phyloP scores from a whole-genome alignment of 1,284 basidiomycete species.

The Ustilago vetiveriae region DNA sequence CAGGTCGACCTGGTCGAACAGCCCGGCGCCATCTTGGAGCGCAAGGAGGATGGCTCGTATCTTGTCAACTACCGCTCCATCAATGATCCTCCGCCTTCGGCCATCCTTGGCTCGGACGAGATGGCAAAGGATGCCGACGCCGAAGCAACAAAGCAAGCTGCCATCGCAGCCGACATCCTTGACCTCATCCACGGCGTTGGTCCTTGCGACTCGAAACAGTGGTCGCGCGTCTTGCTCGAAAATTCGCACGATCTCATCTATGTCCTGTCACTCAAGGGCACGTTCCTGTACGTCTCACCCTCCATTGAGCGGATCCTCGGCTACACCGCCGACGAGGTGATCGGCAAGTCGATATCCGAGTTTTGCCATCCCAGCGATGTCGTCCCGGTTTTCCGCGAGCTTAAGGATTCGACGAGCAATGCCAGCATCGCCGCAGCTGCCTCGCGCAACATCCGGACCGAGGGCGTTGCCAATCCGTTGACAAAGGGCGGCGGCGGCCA shows the following conservation, averaged over 20 bases:
- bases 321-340: slow-evolving; percentile 75
- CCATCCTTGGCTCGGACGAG: slow-evolving; percentile 30
- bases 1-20: slow-evolving; percentile 81
- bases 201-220: slow-evolving; percentile 50
- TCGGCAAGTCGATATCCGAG: slow-evolving; percentile 80
- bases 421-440: slow-evolving; percentile 63
- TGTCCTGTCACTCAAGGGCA: slow-evolving; percentile 91
- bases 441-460: slow-evolving; percentile 47
- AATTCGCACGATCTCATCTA: slow-evolving; percentile 78
- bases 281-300: slow-evolving; percentile 86
- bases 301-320: slow-evolving; percentile 61
- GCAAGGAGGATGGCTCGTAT: slow-evolving; percentile 57
- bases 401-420: slow-evolving; percentile 78
- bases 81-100: slow-evolving; percentile 44
- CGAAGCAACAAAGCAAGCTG: slow-evolving; percentile 41
- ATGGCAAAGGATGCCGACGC: slow-evolving; percentile 40
- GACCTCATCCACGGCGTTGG: slow-evolving; percentile 47
- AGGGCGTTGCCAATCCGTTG: slow-evolving; percentile 54
- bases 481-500: slow-evolving; percentile 64
- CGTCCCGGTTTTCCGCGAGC: slow-evolving; percentile 87
- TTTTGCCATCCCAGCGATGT: slow-evolving; percentile 88
- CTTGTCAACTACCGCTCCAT: slow-evolving; percentile 59
- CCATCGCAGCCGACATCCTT: slow-evolving; percentile 47
- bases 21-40: slow-evolving; percentile 79
- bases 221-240: slow-evolving; percentile 58